These are phyloP conservation scores for Pulveroboletus ravenelii DNA, from an alignment of 768 basidiomycete species.

Conservation along the genomic window DNA sequence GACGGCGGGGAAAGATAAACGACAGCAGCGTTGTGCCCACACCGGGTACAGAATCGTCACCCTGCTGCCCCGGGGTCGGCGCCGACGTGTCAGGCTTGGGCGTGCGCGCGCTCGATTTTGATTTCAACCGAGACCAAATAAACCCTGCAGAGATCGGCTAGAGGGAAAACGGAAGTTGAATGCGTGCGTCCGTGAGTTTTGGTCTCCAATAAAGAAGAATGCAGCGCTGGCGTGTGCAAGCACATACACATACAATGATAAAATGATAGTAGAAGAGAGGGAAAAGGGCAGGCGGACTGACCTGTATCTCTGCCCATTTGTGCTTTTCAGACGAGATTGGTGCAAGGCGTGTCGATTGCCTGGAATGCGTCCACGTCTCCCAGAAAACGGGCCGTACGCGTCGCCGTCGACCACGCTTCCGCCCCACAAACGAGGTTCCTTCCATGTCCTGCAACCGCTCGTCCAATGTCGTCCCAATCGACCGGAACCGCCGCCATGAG, in stretches of 20 bases:
- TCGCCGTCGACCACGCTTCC: slow-evolving; percentile 18
- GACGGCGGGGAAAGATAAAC: slow-evolving; percentile 3
- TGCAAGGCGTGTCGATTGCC: background rate
- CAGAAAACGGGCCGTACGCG: slow-evolving; percentile 14
- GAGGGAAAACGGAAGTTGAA: background rate
- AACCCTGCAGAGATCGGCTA: slow-evolving; percentile 24
- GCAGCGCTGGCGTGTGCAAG: background rate
- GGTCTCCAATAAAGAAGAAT: background rate
- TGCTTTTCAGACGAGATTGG: background rate
- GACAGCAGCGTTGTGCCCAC: slow-evolving; percentile 5
- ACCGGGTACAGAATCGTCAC: background rate
- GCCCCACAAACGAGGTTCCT: background rate
- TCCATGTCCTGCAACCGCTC: slow-evolving; percentile 15
- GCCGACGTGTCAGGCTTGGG: background rate
- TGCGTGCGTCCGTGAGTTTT: background rate
- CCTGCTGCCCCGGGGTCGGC: background rate
- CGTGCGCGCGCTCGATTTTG: background rate
- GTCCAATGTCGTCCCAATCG: slow-evolving; percentile 21
- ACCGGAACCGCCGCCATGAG: slow-evolving; percentile 37
- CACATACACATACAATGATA: no score
- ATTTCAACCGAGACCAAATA: slow-evolving; percentile 15
- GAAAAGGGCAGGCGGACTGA: slow-evolving; percentile 7
- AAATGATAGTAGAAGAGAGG: background rate
- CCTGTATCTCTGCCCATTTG: slow-evolving; percentile 22
- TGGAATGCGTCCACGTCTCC: slow-evolving; percentile 17